phyloP scores from a whole-genome alignment of 176 grass and related monocot genomes.

The Elaeis guineensis region DNA sequence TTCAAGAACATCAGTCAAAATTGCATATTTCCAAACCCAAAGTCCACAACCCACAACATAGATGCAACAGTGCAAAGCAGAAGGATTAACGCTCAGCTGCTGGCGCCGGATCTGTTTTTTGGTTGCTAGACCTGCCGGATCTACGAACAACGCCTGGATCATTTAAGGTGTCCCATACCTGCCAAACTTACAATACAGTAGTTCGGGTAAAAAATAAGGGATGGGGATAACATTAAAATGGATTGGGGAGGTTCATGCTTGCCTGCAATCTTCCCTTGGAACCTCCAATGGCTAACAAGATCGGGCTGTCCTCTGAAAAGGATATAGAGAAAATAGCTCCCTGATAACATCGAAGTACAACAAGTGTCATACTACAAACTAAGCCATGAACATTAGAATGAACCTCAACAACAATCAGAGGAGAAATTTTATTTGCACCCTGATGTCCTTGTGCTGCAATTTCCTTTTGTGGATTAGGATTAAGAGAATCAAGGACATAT shows the following conservation, averaged over 20 bases:
- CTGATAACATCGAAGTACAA: slow-evolving; percentile 26
- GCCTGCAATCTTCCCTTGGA: slow-evolving; percentile 58
- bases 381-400: too few relatives aligned
- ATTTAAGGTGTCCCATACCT: slow-evolving; percentile 55
- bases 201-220: neutral
- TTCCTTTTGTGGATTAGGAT: too few relatives aligned
- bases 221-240: neutral
- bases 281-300: slow-evolving; percentile 53
- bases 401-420: too few relatives aligned
- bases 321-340: slow-evolving; percentile 52
- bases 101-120: neutral
- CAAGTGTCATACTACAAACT: too few relatives aligned
- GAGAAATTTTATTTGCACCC: too few relatives aligned
- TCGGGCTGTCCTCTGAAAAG: slow-evolving; percentile 53
- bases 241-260: slow-evolving; percentile 2
- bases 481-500: too few relatives aligned
- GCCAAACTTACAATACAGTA: neutral
- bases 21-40: too few relatives aligned
- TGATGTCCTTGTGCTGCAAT: too few relatives aligned
- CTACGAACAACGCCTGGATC: slow-evolving; percentile 30
- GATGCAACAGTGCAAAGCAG: too few relatives aligned
- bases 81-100: neutral
- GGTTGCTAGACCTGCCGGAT: slow-evolving; percentile 25
- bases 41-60: too few relatives aligned
- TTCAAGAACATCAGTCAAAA: too few relatives aligned